Evolutionary conservation across 2,329 filamentous ascomycete genomes (phyloP).

Genomic region (Myriosclerotinia duriaeana): DNA sequence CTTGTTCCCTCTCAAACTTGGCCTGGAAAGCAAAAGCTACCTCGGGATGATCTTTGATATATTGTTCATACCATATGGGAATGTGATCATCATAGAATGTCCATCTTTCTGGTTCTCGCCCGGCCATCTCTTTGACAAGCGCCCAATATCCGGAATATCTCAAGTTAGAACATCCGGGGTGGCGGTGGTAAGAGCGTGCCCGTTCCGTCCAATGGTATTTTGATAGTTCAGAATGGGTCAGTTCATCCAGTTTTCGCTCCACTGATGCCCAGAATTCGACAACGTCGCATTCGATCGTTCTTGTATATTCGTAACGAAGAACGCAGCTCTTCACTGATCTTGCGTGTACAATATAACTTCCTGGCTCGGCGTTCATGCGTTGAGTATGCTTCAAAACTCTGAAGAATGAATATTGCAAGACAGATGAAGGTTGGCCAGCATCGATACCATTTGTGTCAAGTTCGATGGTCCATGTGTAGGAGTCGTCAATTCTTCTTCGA

Average conservation of each 20-base stretch:
- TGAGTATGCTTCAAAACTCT: background rate
- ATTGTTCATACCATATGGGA: background rate
- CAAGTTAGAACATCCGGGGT: background rate
- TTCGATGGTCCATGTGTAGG: background rate
- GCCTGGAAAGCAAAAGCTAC: background rate
- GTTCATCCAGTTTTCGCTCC: background rate
- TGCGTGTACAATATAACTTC: background rate
- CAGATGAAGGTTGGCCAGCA: background rate
- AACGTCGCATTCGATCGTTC: background rate
- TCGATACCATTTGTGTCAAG: background rate
- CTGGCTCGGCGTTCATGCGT: background rate
- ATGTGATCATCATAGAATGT: constrained; percentile 2
- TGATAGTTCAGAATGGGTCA: background rate
- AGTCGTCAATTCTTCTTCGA: background rate
- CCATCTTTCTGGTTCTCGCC: background rate
- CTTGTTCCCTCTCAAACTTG: background rate
- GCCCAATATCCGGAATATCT: background rate
- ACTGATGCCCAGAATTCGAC: background rate
- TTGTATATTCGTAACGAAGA: constrained; percentile 6
- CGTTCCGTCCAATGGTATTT: background rate
- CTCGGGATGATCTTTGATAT: background rate
- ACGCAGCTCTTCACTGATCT: background rate
- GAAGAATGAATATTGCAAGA: background rate
- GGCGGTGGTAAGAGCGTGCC: background rate
- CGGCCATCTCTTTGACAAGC: background rate